Base-by-base conservation (phyloP, 768 basidiomycete genomes). In the Podaxis sp. region DNA sequence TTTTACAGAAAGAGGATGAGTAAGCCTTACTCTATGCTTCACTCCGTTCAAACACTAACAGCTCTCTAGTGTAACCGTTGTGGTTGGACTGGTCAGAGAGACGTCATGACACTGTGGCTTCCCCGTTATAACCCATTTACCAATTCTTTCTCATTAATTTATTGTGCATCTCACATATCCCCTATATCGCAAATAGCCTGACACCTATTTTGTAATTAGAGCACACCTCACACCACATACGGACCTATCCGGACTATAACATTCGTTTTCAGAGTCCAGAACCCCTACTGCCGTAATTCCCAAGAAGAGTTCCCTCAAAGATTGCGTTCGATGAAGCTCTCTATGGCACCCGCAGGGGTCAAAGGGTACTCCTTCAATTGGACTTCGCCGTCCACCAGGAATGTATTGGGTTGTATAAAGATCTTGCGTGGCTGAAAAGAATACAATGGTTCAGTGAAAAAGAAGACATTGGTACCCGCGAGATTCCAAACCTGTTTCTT, bases 331-430 rank as follows among this genome's bases (percentile, higher is more conserved):
- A 96, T 85, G 75, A 89, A 90, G 67, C 90, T 91, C 74, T 93
- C 83, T 57, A 96, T 91, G 37, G 87, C 80, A 36, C 93, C 94
- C 22, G 81, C 86, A 1, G 83, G 69, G 0, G 87, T 91, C 59
- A 90, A 74, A 8, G 90, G 85, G 70, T 94, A 94, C 68, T 94
- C 92, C 72, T 86, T 91, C 63, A 96, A 75, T 57, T 85, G 76
- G 27, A 92, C 90, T 67, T 91, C 84, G 27, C 77, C 87, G 65
- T 85, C 76, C 57, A 82, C 82, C 53, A 93, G 66, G 66, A 87
- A 76, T 13, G 92, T 92, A 68, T 90, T 94, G 2, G 91, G 90
- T 73, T 93, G 93, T 2, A 92, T 87, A 73, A 94, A 90, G 17
- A 93, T 81, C 73, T 93, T 94, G 62, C 93, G 85, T 17, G 93